phyloP scores from a whole-genome alignment of 2,329 filamentous ascomycete species.

The Nannizziopsis arthrosporioides region DNA sequence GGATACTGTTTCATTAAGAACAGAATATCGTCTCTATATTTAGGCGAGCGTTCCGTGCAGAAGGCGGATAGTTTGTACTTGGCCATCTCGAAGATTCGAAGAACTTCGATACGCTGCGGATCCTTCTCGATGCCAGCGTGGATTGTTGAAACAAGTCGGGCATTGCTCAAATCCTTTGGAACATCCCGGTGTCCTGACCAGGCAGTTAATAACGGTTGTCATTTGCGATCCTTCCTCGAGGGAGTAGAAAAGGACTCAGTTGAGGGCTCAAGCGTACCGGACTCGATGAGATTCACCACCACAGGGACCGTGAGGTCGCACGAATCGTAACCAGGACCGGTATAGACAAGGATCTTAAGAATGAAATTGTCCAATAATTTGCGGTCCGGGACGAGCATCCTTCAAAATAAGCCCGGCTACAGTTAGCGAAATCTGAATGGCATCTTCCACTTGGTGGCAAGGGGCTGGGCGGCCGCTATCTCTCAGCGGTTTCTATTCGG shows the following conservation, averaged over 20 bases:
- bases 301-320: conserved; percentile 3
- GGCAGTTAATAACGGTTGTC: not conserved
- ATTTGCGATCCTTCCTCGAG: not conserved
- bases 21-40: conserved; percentile 1
- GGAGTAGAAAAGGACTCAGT: not conserved
- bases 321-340: conserved; percentile 2
- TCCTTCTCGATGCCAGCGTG: not conserved
- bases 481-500: not conserved
- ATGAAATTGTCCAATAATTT: not conserved
- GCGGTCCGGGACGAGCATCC: conserved; percentile 1
- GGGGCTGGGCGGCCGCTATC: not conserved
- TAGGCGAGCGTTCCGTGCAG: not conserved
- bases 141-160: conserved; percentile 2
- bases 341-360: conserved; percentile 6
- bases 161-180: not conserved
- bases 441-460: not conserved
- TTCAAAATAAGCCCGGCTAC: not conserved
- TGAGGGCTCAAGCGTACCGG: not conserved
- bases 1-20: not conserved
- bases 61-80: conserved; percentile 1
- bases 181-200: not conserved
- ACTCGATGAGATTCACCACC: conserved; percentile 7
- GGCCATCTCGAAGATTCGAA: not conserved
- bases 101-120: not conserved
- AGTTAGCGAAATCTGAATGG: not conserved